A percentile compares a stretch with the other conserved stretches of the same genome.
phyloP scores from a whole-genome alignment of 2,329 filamentous ascomycete genomes.

The Trichophyton rubrum region DNA sequence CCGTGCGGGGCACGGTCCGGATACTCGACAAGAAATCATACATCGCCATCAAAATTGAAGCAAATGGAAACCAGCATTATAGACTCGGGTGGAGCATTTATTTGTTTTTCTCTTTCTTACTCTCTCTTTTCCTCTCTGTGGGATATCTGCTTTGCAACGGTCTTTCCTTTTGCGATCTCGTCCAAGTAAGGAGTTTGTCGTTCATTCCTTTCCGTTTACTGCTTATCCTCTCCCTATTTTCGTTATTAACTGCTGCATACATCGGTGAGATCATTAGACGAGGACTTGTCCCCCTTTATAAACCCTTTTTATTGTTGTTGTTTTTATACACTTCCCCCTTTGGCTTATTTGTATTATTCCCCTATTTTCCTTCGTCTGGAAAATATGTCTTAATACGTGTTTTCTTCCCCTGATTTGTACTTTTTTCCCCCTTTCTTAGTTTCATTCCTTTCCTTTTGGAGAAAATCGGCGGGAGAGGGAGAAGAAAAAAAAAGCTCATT shows the following conservation, averaged over 20 bases:
- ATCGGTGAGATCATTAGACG: conserved; percentile 3
- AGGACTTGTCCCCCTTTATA: background rate
- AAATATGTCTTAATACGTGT: conserved; percentile 3
- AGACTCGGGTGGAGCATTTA: conserved; percentile 15
- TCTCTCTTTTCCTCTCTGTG: background rate
- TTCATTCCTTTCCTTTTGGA: conserved; percentile 6
- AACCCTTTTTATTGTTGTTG: background rate
- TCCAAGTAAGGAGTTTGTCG: background rate
- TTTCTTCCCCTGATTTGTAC: conserved; percentile 1
- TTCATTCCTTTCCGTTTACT: background rate
- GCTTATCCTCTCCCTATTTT: background rate
- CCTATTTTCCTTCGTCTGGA: conserved; percentile 7
- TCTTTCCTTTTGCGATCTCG: background rate
- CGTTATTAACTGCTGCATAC: conserved; percentile 7
- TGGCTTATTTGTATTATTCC: background rate
- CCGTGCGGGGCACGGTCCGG: conserved; percentile 13
- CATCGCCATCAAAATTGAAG: conserved; percentile 3
- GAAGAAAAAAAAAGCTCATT: background rate
- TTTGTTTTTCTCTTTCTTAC: background rate
- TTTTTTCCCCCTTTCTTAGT: background rate
- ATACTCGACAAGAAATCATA: conserved; percentile 4
- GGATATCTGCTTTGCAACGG: conserved; percentile 2
- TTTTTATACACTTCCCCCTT: background rate
- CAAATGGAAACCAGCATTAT: conserved; percentile 14
- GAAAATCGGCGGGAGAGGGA: background rate